These are phyloP conservation scores for Rosa persica DNA, from an alignment of 306 rosid genomes.

Conservation along the genomic window DNA sequence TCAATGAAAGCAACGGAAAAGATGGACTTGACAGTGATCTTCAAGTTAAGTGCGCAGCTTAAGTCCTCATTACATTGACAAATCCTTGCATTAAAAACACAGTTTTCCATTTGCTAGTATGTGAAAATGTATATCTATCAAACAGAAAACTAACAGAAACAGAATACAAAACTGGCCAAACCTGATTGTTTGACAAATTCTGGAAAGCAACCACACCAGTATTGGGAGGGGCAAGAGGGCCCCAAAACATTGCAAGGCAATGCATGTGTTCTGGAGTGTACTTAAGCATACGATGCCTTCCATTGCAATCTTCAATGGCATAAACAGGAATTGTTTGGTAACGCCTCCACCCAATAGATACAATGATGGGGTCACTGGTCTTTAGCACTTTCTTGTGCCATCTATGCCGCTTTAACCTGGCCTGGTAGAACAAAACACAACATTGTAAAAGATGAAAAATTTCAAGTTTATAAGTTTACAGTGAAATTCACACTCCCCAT, in stretches of 20 bases:
- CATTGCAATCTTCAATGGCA: conserved; percentile 81
- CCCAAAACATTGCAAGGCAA: conserved; percentile 93
- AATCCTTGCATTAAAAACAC: not conserved
- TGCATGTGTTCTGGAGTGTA: conserved; percentile 97
- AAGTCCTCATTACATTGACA: not conserved
- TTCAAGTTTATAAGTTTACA: not conserved
- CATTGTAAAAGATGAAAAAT: conserved; percentile 1
- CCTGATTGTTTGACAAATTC: conserved; percentile 82
- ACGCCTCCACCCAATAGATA: conserved; percentile 97
- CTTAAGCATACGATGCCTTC: conserved; percentile 92
- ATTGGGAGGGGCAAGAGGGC: conserved; percentile 92
- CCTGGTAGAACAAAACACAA: conserved; percentile 43
- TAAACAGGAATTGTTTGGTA: conserved; percentile 91
- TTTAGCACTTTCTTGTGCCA: conserved; percentile 93
- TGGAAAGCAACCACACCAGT: conserved; percentile 89
- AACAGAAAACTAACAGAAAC: not conserved
- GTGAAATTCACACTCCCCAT: too few species aligned
- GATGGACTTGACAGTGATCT: not conserved
- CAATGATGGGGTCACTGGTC: conserved; percentile 83
- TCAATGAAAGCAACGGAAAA: not conserved
- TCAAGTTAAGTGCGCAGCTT: not conserved
- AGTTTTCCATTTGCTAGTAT: not conserved
- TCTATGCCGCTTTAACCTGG: conserved; percentile 84
- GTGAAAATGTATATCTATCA: not conserved
- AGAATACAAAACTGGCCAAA: conserved; percentile 10